phyloP scores from a whole-genome alignment of 2,329 filamentous ascomycete genomes.

The Aspergillus ruber region DNA sequence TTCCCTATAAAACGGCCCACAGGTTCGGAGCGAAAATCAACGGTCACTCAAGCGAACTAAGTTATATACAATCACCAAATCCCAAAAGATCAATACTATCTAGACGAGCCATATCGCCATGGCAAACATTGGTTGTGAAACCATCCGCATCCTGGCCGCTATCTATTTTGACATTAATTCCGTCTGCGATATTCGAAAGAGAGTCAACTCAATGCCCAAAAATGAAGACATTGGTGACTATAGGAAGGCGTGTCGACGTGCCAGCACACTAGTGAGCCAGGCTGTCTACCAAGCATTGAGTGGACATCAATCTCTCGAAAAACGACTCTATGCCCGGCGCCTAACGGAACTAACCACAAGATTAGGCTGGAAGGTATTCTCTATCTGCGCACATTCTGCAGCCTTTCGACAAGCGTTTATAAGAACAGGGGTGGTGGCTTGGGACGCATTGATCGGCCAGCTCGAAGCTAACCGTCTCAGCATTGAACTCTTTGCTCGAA shows the following conservation, averaged over 20 bases:
- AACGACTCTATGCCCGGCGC: neutral
- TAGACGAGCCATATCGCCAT: neutral
- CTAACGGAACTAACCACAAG: neutral
- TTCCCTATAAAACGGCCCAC: too few species aligned
- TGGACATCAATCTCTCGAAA: neutral
- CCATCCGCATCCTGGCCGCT: conserved; percentile 2
- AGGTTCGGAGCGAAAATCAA: neutral
- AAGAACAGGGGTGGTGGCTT: conserved; percentile 5
- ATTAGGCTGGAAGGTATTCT: conserved; percentile 20
- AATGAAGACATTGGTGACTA: neutral
- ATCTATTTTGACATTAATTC: conserved; percentile 5
- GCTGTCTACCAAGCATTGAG: neutral
- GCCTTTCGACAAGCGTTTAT: conserved; percentile 14
- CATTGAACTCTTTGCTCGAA: conserved; percentile 19
- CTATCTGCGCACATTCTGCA: conserved; percentile 21
- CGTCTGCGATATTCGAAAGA: neutral
- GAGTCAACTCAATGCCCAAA: neutral
- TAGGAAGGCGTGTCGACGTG: neutral
- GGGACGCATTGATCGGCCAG: conserved; percentile 9
- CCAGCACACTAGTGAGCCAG: neutral
- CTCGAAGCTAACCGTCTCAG: conserved; percentile 15
- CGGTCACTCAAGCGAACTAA: neutral
- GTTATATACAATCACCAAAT: neutral
- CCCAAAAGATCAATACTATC: neutral
- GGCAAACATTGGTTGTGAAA: neutral